Evolutionary conservation across 305 asterid species (phyloP).

Genomic region (Fraxinus floribunda): DNA sequence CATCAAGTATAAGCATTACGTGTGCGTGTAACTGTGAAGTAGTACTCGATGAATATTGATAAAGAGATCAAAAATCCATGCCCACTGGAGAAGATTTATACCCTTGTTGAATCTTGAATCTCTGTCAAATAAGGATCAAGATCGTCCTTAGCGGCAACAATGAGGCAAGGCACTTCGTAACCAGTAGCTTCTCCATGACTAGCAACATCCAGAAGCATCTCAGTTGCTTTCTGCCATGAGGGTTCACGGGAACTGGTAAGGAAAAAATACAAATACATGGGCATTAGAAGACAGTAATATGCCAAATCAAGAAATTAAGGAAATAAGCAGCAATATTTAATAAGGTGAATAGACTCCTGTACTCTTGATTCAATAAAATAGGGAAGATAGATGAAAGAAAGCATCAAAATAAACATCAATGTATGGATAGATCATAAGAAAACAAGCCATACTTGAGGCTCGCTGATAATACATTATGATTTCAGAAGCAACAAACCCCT

Average conservation of each 20-base stretch:
- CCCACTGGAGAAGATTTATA: conserved; percentile 29
- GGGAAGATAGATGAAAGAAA: neutral
- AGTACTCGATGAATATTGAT: neutral
- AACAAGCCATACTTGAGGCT: neutral
- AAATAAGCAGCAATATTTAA: neutral
- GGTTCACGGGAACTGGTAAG: conserved; percentile 62
- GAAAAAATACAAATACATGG: conserved; percentile 18
- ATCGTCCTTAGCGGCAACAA: conserved; percentile 95
- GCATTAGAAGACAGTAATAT: conserved; percentile 5
- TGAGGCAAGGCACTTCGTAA: conserved; percentile 89
- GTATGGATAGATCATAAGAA: neutral
- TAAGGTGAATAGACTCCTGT: neutral
- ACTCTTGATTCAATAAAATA: neutral
- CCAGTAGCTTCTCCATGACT: conserved; percentile 93
- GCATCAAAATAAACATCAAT: neutral
- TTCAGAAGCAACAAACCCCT: neutral
- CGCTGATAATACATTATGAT: neutral
- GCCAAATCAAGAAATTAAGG: neutral
- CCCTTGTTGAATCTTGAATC: conserved; percentile 97
- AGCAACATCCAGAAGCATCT: conserved; percentile 91
- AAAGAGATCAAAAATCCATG: neutral
- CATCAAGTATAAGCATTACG: neutral
- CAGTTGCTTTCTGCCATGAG: conserved; percentile 86
- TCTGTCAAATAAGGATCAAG: conserved; percentile 77
- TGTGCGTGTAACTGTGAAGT: neutral